Evolutionary conservation across 352 stramenopile genomes (phyloP).

Genomic region (Pythium phragmiticola): DNA sequence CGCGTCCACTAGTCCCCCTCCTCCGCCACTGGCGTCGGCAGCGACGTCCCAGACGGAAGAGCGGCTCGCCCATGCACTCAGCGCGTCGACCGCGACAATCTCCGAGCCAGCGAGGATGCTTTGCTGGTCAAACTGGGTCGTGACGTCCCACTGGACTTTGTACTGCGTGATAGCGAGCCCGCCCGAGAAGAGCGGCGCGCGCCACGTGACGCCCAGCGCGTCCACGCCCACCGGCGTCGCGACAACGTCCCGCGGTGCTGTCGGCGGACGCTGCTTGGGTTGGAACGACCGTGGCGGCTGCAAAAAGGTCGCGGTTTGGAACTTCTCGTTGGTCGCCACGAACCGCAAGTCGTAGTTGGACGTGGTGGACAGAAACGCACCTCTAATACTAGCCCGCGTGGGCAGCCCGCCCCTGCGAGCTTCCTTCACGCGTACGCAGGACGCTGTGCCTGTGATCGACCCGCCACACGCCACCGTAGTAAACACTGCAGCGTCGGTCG

Average conservation of each 20-base stretch:
- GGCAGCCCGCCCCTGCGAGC: conserved; percentile 40
- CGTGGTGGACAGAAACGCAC: conserved; percentile 18
- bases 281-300: conserved; percentile 25
- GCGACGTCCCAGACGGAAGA: not conserved
- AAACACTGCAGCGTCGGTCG: conserved; percentile 45
- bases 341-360: conserved; percentile 51
- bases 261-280: conserved; percentile 31
- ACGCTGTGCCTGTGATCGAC: conserved; percentile 49
- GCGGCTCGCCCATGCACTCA: not conserved
- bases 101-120: conserved; percentile 56
- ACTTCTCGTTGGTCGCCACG: conserved; percentile 34
- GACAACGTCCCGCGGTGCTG: conserved; percentile 29
- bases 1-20: not conserved
- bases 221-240: conserved; percentile 39
- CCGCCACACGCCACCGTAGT: conserved; percentile 50
- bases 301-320: conserved; percentile 29
- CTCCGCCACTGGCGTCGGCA: not conserved
- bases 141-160: conserved; percentile 92
- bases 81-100: conserved; percentile 24
- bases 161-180: conserved; percentile 87
- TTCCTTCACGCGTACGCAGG: conserved; percentile 44
- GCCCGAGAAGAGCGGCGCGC: conserved; percentile 54
- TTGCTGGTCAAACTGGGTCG: conserved; percentile 75
- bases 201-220: conserved; percentile 75
- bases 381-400: conserved; percentile 18